These are phyloP conservation scores for Thymus quinquecostatus DNA, from an alignment of 257 asterid species.

Conservation along the genomic window DNA sequence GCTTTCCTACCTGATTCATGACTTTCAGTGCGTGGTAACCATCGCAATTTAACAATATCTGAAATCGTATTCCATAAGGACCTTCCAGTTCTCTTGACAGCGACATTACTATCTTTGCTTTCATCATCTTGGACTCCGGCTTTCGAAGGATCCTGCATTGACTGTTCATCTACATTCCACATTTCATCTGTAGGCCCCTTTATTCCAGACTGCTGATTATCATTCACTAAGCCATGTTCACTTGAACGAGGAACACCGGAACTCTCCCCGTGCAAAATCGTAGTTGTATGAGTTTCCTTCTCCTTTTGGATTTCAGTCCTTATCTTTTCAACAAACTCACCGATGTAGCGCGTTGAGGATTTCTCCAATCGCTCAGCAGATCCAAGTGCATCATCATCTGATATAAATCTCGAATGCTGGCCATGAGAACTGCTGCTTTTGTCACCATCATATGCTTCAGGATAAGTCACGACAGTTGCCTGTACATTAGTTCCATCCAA, in stretches of 20 bases:
- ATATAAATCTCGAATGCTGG: slow-evolving; percentile 31
- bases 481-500: slow-evolving; percentile 28
- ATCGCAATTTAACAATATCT: slow-evolving; percentile 64
- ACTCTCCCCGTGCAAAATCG: slow-evolving; percentile 43
- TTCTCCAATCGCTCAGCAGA: slow-evolving; percentile 70
- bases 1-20: slow-evolving; percentile 59
- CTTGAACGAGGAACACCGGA: slow-evolving; percentile 50
- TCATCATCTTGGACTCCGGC: slow-evolving; percentile 47
- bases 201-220: slow-evolving; percentile 45
- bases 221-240: slow-evolving; percentile 45
- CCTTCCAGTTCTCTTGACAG: slow-evolving; percentile 68
- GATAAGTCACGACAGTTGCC: slow-evolving; percentile 30
- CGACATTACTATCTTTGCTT: slow-evolving; percentile 38
- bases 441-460: slow-evolving; percentile 31
- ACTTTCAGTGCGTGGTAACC: slow-evolving; percentile 63
- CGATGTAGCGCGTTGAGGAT: slow-evolving; percentile 60
- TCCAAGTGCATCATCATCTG: slow-evolving; percentile 53
- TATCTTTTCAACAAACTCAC: slow-evolving; percentile 60
- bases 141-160: slow-evolving; percentile 40
- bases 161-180: slow-evolving; percentile 70
- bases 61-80: slow-evolving; percentile 74
- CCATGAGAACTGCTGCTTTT: slow-evolving; percentile 35
- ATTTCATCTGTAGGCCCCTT: slow-evolving; percentile 82
- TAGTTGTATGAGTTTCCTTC: slow-evolving; percentile 45
- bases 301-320: slow-evolving; percentile 53